Evolutionary conservation across 495 filamentous ascomycete genomes (phyloP).

Genomic region (Xylaria flabelliformis): DNA sequence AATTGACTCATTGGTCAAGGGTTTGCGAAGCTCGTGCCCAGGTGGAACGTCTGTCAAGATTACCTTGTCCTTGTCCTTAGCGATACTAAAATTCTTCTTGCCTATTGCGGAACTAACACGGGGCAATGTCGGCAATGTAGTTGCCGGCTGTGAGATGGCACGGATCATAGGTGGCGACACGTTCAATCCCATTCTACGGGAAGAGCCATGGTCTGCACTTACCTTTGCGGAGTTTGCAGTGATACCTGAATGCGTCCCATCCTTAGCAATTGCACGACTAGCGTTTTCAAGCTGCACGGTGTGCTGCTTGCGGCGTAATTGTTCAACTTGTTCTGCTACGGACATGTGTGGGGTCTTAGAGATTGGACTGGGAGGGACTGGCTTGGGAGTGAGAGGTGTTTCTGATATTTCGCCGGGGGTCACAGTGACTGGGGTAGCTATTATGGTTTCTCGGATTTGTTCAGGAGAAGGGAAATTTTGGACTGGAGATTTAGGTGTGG

Average conservation of each 20-base stretch:
- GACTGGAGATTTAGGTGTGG: constrained; percentile 54
- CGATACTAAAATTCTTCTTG: constrained; percentile 34
- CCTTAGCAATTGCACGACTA: constrained; percentile 34
- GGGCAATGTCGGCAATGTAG: constrained; percentile 33
- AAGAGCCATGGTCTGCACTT: constrained; percentile 47
- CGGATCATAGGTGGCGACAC: constrained; percentile 72
- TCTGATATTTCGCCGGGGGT: constrained; percentile 13
- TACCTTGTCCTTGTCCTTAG: constrained; percentile 42
- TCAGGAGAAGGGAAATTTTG: constrained; percentile 25
- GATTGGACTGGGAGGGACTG: constrained; percentile 19
- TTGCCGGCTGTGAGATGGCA: constrained; percentile 71
- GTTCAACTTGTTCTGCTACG: constrained; percentile 58
- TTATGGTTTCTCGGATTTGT: constrained; percentile 15
- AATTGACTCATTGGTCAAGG: constrained; percentile 42
- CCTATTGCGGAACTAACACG: constrained; percentile 37
- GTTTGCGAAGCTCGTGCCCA: constrained; percentile 40
- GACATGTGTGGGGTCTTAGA: constrained; percentile 36
- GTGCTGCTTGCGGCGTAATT: constrained; percentile 51
- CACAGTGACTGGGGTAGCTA: constrained; percentile 13
- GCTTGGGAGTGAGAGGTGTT: constrained; percentile 22
- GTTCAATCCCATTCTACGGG: constrained; percentile 49
- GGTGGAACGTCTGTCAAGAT: constrained; percentile 25
- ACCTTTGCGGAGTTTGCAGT: constrained; percentile 27
- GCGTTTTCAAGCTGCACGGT: constrained; percentile 39
- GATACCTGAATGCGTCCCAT: constrained; percentile 29